A percentile compares a stretch with the other conserved stretches of the same genome.
phyloP scores from a whole-genome alignment of 2,329 filamentous ascomycete genomes.

The Sordariomycetes sp. region DNA sequence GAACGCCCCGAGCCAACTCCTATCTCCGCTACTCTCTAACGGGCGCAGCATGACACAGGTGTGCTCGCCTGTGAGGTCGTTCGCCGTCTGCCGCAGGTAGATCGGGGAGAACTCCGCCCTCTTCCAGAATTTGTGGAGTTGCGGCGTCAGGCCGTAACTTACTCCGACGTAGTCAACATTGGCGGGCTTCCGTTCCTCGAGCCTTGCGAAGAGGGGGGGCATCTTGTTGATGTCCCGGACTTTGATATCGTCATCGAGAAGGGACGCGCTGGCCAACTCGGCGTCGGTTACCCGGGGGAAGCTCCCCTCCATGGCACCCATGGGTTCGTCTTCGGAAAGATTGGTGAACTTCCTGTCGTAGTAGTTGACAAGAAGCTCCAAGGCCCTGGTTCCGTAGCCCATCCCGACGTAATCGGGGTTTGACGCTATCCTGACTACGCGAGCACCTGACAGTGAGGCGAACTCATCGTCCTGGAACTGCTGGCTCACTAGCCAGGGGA shows the following conservation, averaged over 20 bases:
- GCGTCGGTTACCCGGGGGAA: slow-evolving; percentile 73
- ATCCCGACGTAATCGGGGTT: slow-evolving; percentile 87
- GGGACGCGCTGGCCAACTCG: slow-evolving; percentile 63
- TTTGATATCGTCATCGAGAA: slow-evolving; percentile 80
- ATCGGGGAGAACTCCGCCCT: slow-evolving; percentile 76
- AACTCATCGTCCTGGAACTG: slow-evolving; percentile 98
- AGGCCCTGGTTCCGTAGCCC: slow-evolving; percentile 86
- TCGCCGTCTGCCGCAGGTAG: slow-evolving; percentile 89
- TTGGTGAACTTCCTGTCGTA: slow-evolving; percentile 89
- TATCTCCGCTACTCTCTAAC: slow-evolving; percentile 56
- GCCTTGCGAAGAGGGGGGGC: slow-evolving; percentile 84
- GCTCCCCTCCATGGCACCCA: slow-evolving; percentile 41
- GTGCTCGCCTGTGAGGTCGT: slow-evolving; percentile 93
- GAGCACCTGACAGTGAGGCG: slow-evolving; percentile 81
- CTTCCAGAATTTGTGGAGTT: slow-evolving; percentile 96
- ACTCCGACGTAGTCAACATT: slow-evolving; percentile 88
- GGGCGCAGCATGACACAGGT: slow-evolving; percentile 95
- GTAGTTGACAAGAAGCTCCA: slow-evolving; percentile 81
- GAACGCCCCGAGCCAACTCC: slow-evolving; percentile 82
- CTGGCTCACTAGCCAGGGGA: slow-evolving; percentile 94
- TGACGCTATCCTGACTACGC: slow-evolving; percentile 88
- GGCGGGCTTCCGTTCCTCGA: slow-evolving; percentile 72
- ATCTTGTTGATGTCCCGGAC: slow-evolving; percentile 84
- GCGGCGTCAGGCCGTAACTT: slow-evolving; percentile 80
- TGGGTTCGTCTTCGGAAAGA: slow-evolving; percentile 60